Evolutionary conservation across 1,139 yeast species (phyloP).

Genomic region (Zygosaccharomyces sapae): DNA sequence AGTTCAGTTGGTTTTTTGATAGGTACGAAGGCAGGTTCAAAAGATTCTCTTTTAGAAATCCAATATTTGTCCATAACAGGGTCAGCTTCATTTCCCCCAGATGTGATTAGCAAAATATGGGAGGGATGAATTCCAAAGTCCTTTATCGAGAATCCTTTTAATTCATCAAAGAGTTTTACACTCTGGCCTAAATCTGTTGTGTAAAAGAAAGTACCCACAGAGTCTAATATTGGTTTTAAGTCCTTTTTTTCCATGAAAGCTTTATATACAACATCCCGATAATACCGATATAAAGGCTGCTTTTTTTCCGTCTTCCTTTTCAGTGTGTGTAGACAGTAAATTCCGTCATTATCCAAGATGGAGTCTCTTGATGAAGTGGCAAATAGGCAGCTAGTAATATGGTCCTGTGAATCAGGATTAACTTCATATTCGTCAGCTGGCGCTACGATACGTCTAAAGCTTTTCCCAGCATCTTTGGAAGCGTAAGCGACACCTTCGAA

Average conservation of each 20-base stretch:
- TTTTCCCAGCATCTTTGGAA: slow-evolving; percentile 22
- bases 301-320: slow-evolving; percentile 12
- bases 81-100: slow-evolving; percentile 26
- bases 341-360: slow-evolving; percentile 13
- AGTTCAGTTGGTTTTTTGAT: slow-evolving; percentile 14
- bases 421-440: neutral
- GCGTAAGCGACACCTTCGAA: slow-evolving; percentile 5
- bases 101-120: slow-evolving; percentile 22
- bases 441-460: slow-evolving; percentile 14
- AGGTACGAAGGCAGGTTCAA: slow-evolving; percentile 24
- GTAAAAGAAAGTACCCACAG: slow-evolving; percentile 6
- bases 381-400: slow-evolving; percentile 3
- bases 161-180: slow-evolving; percentile 14
- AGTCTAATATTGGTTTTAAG: neutral
- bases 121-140: slow-evolving; percentile 18
- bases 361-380: slow-evolving; percentile 13
- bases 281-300: neutral
- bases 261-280: neutral
- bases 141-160: slow-evolving; percentile 19
- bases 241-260: slow-evolving; percentile 1
- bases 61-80: slow-evolving; percentile 25
- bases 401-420: neutral
- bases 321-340: neutral
- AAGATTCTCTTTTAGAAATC: slow-evolving; percentile 25
- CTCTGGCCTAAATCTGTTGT: slow-evolving; percentile 20